Evolutionary conservation across 768 basidiomycete genomes (phyloP).

Genomic region (Hygrocybe coccinea): DNA sequence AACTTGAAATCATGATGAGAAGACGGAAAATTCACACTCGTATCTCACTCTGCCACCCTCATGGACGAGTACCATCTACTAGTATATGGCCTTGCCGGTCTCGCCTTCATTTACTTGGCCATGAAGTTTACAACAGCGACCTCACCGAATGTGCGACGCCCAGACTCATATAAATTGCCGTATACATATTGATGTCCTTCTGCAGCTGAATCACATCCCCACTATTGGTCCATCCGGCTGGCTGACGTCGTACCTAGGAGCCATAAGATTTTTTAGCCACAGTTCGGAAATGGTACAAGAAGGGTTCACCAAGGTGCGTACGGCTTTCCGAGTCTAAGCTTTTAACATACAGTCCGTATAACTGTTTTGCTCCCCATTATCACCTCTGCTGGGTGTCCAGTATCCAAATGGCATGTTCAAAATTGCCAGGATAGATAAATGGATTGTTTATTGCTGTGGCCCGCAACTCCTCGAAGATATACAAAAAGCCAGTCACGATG

Average conservation of each 20-base stretch:
- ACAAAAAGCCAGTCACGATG: slow-evolving; percentile 12
- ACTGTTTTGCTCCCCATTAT: slow-evolving; percentile 10
- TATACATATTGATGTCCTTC: background rate
- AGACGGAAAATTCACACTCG: no score
- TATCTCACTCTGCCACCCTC: no score
- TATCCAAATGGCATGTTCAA: slow-evolving; percentile 22
- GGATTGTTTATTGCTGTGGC: slow-evolving; percentile 20
- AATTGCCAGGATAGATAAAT: slow-evolving; percentile 22
- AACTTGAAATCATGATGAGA: no score
- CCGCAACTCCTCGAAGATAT: slow-evolving; percentile 20
- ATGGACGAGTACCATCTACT: no score
- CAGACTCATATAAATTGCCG: no score
- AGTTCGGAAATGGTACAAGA: slow-evolving; percentile 10
- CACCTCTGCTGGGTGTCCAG: no score
- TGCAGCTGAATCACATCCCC: slow-evolving; percentile 26
- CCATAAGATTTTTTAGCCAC: slow-evolving; percentile 15
- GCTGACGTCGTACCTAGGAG: slow-evolving; percentile 21
- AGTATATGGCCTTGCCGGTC: no score
- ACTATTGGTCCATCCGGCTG: slow-evolving; percentile 17
- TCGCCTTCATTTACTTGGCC: no score
- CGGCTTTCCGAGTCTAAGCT: slow-evolving; percentile 11
- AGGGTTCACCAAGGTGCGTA: slow-evolving; percentile 24
- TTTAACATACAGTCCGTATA: no score
- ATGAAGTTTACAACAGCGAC: no score
- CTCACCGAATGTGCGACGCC: no score